These are phyloP conservation scores for Ophiostoma ulmi DNA, from an alignment of 2,329 filamentous ascomycete genomes.

Conservation along the genomic window DNA sequence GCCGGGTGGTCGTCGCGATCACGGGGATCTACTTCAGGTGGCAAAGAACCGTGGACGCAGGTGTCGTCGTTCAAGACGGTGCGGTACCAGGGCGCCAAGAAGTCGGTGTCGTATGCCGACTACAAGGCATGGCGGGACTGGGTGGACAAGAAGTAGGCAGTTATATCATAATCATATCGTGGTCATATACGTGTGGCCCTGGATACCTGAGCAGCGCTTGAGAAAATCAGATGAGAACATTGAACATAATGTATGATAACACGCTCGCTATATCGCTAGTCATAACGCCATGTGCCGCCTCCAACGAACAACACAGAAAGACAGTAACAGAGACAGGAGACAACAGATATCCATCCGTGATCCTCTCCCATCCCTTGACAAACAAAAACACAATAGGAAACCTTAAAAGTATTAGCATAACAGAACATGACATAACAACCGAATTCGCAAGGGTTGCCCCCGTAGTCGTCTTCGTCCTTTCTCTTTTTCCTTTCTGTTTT, in stretches of 20 bases:
- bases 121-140: constrained; percentile 78
- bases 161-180: neutral
- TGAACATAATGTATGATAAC: neutral
- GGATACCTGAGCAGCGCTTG: neutral
- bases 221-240: neutral
- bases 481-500: neutral
- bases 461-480: neutral
- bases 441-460: neutral
- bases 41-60: constrained; percentile 4
- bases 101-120: constrained; percentile 62
- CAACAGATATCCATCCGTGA: neutral
- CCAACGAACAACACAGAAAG: neutral
- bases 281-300: neutral
- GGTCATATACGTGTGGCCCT: too few species aligned
- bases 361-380: neutral
- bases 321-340: neutral
- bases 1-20: constrained; percentile 75
- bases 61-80: constrained; percentile 75
- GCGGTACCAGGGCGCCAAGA: constrained; percentile 81
- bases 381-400: neutral
- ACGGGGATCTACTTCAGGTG: constrained; percentile 50
- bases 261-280: constrained; percentile 4
- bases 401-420: neutral
- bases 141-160: constrained; percentile 35
- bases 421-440: neutral